These are phyloP conservation scores for Desmodesmus armatus DNA, from an alignment of 139 green algal genomes.

Conservation along the genomic window DNA sequence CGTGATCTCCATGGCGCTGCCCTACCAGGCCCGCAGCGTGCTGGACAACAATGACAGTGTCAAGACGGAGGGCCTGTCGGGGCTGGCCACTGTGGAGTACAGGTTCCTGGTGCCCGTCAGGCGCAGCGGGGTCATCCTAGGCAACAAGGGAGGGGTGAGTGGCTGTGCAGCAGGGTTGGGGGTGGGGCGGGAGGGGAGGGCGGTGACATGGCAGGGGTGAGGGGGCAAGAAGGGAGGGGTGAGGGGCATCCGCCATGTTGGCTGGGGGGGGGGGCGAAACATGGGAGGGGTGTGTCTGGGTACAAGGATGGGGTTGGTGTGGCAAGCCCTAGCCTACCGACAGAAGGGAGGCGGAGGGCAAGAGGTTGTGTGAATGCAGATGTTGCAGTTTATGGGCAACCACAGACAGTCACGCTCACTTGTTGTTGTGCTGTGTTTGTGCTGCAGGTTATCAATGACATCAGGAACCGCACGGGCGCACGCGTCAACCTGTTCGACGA, in stretches of 20 bases:
- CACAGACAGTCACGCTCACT: neutral
- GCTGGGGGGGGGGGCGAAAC: too few relatives aligned
- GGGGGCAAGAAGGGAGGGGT: neutral
- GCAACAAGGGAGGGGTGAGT: slow-evolving; percentile 7
- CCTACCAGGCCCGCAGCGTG: neutral
- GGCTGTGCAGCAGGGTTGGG: too few relatives aligned
- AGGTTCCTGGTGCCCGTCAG: slow-evolving; percentile 30
- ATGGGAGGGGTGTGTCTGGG: too few relatives aligned
- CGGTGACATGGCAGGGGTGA: too few relatives aligned
- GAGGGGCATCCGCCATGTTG: neutral
- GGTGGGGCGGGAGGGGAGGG: too few relatives aligned
- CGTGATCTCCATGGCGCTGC: slow-evolving; percentile 13
- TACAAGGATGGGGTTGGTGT: too few relatives aligned
- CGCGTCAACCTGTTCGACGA: slow-evolving; percentile 33
- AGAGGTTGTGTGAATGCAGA: too few relatives aligned
- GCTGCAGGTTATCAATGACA: slow-evolving; percentile 27
- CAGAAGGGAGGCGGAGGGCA: too few relatives aligned
- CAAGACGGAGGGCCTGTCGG: slow-evolving; percentile 33
- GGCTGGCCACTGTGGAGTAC: slow-evolving; percentile 41
- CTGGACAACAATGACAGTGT: slow-evolving; percentile 39
- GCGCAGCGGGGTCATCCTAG: slow-evolving; percentile 20
- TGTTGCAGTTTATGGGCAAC: too few relatives aligned
- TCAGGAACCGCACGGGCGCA: slow-evolving; percentile 29
- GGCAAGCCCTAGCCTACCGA: too few relatives aligned
- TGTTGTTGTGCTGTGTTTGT: neutral